Conservation (phyloP, 2,329 filamentous ascomycete genomes). For the Thermoascus crustaceus region DNA sequence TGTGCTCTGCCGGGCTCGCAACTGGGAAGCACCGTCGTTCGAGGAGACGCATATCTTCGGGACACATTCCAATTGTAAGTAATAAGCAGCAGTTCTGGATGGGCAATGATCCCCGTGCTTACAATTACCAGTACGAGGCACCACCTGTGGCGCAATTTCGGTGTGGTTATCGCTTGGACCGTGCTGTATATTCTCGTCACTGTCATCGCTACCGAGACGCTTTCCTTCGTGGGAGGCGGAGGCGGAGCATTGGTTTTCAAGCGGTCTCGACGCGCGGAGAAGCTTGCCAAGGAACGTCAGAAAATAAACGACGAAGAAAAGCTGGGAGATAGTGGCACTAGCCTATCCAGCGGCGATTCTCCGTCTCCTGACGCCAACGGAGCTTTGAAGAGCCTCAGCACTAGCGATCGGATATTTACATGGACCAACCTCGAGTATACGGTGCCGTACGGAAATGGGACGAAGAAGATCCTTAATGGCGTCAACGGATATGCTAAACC, state of each 20-base stretch:
- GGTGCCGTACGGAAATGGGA: conserved; percentile 57
- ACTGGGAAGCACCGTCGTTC: conserved; percentile 43
- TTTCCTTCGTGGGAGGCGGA: conserved; percentile 54
- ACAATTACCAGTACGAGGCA: conserved; percentile 35
- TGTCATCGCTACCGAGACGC: conserved; percentile 58
- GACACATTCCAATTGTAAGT: conserved; percentile 50
- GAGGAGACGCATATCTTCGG: conserved; percentile 48
- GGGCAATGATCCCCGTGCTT: no score
- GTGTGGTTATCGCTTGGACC: conserved; percentile 66
- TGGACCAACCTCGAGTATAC: conserved; percentile 65
- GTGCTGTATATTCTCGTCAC: conserved; percentile 67
- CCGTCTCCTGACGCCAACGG: conserved; percentile 23
- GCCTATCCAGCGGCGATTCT: conserved; percentile 21
- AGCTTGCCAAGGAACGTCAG: conserved; percentile 39
- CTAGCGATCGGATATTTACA: conserved; percentile 59
- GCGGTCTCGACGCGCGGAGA: conserved; percentile 54
- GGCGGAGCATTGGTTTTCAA: conserved; percentile 67
- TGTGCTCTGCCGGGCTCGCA: conserved; percentile 54
- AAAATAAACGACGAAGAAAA: conserved; percentile 53
- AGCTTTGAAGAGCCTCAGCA: conserved; percentile 37
- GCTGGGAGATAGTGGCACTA: conserved; percentile 23
- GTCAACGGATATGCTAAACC: conserved; percentile 74
- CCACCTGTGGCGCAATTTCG: conserved; percentile 66
- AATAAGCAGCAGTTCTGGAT: conserved; percentile 3
- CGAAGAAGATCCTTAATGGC: conserved; percentile 56